Conservation (phyloP, 345 rosid species). For the Aethionema arabicum region DNA sequence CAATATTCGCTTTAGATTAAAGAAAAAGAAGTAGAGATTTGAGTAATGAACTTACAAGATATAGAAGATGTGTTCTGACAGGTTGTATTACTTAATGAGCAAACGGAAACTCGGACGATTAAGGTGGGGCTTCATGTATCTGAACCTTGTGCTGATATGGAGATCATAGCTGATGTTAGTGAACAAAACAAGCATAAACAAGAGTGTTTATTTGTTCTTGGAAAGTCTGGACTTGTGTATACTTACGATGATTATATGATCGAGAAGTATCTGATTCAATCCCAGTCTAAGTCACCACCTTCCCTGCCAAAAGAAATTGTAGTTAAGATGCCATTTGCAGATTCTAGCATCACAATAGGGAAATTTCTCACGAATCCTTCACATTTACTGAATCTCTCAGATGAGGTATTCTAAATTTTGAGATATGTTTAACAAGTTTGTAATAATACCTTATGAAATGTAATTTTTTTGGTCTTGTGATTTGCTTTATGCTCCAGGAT, state of each 20-base stretch:
- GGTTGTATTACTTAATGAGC: conserved; percentile 74
- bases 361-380: conserved; percentile 55
- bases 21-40: not conserved
- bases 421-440: not conserved
- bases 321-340: conserved; percentile 63
- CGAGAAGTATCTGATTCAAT: conserved; percentile 79
- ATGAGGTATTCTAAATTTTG: conserved; percentile 55
- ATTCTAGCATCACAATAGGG: conserved; percentile 59
- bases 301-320: conserved; percentile 72
- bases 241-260: conserved; percentile 71
- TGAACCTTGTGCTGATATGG: conserved; percentile 79
- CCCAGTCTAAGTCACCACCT: conserved; percentile 69
- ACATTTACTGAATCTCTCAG: conserved; percentile 43
- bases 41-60: not conserved
- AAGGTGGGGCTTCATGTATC: conserved; percentile 73
- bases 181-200: conserved; percentile 67
- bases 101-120: conserved; percentile 67
- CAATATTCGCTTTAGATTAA: not conserved
- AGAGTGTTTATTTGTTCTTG: conserved; percentile 57
- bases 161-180: conserved; percentile 50
- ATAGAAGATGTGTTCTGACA: conserved; percentile 30
- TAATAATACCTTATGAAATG: not conserved
- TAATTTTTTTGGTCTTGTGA: conserved; percentile 5
- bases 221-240: conserved; percentile 77
- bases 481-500: conserved; percentile 48